phyloP scores from a whole-genome alignment of 495 filamentous ascomycete species.

The Tuber indicum region DNA sequence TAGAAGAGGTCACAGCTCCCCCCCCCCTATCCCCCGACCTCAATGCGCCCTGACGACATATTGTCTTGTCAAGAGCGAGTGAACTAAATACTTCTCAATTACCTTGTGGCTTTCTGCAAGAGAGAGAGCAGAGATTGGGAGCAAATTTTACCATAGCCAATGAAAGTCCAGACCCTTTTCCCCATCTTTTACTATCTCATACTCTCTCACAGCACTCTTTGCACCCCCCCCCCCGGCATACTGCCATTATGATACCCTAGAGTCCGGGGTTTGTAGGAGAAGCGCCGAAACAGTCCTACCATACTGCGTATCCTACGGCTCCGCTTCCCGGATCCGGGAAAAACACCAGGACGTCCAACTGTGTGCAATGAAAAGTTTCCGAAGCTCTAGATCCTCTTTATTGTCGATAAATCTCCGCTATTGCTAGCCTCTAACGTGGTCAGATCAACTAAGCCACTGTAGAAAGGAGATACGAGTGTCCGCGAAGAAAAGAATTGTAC shows the following conservation, averaged over 20 bases:
- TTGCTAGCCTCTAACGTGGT: not conserved
- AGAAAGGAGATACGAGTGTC: not conserved
- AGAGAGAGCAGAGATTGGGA: not conserved
- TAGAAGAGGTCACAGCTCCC: not conserved
- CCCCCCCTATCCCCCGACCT: not conserved
- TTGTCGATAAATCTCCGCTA: not conserved
- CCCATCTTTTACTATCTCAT: not conserved
- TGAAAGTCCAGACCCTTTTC: not conserved
- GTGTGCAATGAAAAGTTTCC: not conserved
- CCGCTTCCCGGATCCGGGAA: not conserved
- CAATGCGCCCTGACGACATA: not conserved
- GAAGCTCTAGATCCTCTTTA: not conserved
- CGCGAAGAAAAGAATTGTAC: not conserved
- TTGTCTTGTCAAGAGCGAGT: not conserved
- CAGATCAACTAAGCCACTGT: not conserved
- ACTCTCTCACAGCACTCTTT: not conserved
- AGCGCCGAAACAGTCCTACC: not conserved
- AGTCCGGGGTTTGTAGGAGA: not conserved
- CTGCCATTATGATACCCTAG: not conserved
- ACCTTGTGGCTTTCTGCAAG: not conserved
- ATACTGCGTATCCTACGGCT: not conserved
- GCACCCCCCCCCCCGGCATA: not conserved
- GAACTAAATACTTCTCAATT: not conserved
- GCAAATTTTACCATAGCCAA: not conserved
- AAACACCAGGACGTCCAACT: not conserved